Evolutionary conservation across 129 eudicot genomes (phyloP), one percentile per base, ranked within the genome.

Genomic region (Tanacetum coccineum): DNA sequence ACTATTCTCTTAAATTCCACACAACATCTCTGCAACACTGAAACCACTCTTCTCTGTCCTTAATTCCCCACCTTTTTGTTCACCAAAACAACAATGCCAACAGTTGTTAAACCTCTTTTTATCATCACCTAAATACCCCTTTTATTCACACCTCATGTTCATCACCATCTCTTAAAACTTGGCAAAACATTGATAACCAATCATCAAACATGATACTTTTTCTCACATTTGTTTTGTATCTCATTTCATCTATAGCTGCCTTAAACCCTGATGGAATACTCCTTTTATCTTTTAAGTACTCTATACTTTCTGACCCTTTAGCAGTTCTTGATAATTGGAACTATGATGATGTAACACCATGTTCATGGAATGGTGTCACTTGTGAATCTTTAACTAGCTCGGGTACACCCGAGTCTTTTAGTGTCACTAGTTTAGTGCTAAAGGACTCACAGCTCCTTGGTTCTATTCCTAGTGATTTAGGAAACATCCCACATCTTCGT

Each of bases 291-390:
- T 61, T 61, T 25, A 61, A 32, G 64, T 94, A 94, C 87, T 83
- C 97, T 18, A 57, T 89, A 42, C 74, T 84, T 13, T 81, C 78
- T 55, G 99, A 94, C 83, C 99, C 99, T 10, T 77, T 82, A 73
- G 81, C 90, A n/a, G 81, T 94, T 71, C 97, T 94, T 19, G 87
- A 84, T 48, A 80, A 76, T 50, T 94, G 99, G 99, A 71, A 89
- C 75, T 89, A 87, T 60, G 76, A 75, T 4, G 97, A 89, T 47
- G 77, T 17, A 4, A 86, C 81, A 15, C 99, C 99, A 2, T 94
- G 99, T 64, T 77, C 83, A 39, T 94, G 99, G 99, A 77, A 26
- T 18, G 99, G 99, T 52, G 87, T 94, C 44, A 79, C 77, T 0
- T 94, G 99, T 44, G 75, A 81, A 12, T 9, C 59, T 30, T 36